Evolutionary conservation across 768 basidiomycete species (phyloP).

Genomic region (Nevesoporus exiguus): DNA sequence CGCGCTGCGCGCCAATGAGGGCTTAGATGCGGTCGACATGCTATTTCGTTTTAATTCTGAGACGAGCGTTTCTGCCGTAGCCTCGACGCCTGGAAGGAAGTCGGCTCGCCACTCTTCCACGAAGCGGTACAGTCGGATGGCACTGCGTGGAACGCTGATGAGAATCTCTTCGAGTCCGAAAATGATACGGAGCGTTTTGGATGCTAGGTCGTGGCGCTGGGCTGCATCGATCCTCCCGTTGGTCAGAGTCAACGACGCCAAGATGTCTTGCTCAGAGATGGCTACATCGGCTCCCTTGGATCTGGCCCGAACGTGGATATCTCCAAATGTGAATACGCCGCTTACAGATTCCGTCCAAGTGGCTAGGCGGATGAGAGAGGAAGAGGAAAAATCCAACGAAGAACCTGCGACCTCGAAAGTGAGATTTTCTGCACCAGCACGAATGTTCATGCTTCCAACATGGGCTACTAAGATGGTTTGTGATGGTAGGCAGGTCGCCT

Average conservation of each 20-base stretch:
- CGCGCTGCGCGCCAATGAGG: constrained; percentile 23
- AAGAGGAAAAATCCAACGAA: constrained; percentile 23
- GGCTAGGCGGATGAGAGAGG: constrained; percentile 13
- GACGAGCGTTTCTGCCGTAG: constrained; percentile 59
- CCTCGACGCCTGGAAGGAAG: constrained; percentile 72
- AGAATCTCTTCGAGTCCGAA: constrained; percentile 45
- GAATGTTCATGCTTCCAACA: constrained; percentile 46
- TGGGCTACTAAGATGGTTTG: constrained; percentile 39
- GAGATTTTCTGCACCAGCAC: constrained; percentile 68
- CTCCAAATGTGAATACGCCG: constrained; percentile 45
- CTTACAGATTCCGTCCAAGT: constrained; percentile 42
- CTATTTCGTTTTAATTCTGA: constrained; percentile 54
- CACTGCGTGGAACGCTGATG: constrained; percentile 74
- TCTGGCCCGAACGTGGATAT: constrained; percentile 56
- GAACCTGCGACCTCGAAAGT: constrained; percentile 56
- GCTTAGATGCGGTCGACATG: constrained; percentile 32
- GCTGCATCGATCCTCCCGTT: constrained; percentile 46
- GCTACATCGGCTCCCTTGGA: constrained; percentile 41
- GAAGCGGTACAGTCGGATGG: constrained; percentile 73
- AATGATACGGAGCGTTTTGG: constrained; percentile 41
- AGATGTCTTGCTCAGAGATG: constrained; percentile 46
- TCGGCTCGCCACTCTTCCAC: constrained; percentile 80
- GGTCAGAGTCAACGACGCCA: constrained; percentile 57
- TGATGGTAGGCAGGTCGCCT: constrained; percentile 5
- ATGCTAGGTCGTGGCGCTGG: constrained; percentile 43